Evolutionary conservation across 2,329 filamentous ascomycete genomes (phyloP).

Genomic region (Juglanconis juglandina): DNA sequence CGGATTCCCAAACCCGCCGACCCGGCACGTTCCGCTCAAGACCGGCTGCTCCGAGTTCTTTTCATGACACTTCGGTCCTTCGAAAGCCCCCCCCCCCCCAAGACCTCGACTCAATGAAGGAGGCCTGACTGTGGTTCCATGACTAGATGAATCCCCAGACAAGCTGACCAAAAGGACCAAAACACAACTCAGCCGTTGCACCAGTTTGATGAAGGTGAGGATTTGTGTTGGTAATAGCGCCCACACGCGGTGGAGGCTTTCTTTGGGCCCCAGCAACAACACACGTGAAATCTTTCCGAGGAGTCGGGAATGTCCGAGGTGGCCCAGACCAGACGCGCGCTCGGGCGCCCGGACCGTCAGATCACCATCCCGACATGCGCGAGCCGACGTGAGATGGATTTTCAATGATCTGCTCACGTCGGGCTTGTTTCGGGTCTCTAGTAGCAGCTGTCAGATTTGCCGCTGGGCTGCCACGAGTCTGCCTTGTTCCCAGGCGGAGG

Average conservation of each 20-base stretch:
- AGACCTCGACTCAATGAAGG: no score
- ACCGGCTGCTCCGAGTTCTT: no score
- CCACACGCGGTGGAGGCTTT: background rate
- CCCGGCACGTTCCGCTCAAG: no score
- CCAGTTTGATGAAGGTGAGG: slow-evolving; percentile 1
- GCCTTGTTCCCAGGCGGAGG: no score
- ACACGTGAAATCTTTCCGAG: background rate
- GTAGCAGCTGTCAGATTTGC: background rate
- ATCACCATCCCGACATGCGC: no score
- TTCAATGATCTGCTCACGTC: background rate
- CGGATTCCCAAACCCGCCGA: no score
- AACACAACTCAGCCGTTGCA: background rate
- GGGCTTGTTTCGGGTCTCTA: no score
- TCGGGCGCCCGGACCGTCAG: background rate
- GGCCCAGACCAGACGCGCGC: background rate
- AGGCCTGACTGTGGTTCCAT: no score
- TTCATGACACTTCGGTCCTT: no score
- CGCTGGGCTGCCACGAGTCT: background rate
- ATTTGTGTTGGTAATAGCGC: background rate
- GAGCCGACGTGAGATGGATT: no score
- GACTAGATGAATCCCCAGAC: background rate
- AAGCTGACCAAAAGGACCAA: background rate
- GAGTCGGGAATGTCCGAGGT: slow-evolving; percentile 1
- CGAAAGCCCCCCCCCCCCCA: no score
- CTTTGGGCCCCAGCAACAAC: background rate